These are phyloP conservation scores for Aspergillus quadrilineatus DNA, from an alignment of 2,329 filamentous ascomycete genomes.

Conservation along the genomic window DNA sequence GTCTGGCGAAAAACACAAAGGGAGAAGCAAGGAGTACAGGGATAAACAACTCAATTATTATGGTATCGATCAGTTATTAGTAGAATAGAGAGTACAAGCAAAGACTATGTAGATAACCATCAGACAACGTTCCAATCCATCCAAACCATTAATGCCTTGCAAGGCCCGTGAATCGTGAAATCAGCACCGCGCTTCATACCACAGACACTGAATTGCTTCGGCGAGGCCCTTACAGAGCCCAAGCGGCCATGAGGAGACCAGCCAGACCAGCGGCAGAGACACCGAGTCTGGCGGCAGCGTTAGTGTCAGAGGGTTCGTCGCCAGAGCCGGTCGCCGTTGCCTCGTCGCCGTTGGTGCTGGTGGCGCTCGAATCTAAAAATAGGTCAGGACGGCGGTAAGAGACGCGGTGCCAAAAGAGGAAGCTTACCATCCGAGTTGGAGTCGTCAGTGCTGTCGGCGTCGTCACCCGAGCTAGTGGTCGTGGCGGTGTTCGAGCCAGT, in stretches of 20 bases:
- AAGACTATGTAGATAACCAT: constrained; percentile 13
- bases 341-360: constrained; percentile 19
- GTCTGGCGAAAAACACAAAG: too few species aligned
- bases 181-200: not conserved
- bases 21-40: not conserved
- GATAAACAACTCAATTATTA: not conserved
- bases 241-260: constrained; percentile 37
- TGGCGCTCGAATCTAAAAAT: constrained; percentile 14
- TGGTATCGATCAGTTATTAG: constrained; percentile 11
- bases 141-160: constrained; percentile 9
- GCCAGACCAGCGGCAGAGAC: constrained; percentile 36
- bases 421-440: constrained; percentile 2
- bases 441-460: constrained; percentile 18
- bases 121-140: constrained; percentile 9
- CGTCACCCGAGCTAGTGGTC: constrained; percentile 20
- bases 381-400: not conserved
- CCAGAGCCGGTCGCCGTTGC: constrained; percentile 16
- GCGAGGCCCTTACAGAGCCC: constrained; percentile 34
- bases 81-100: constrained; percentile 8
- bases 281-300: constrained; percentile 35
- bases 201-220: not conserved
- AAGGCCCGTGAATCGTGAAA: constrained; percentile 5
- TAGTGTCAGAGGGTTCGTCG: constrained; percentile 24
- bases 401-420: not conserved
- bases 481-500: constrained; percentile 25